These are phyloP conservation scores for Taxillus chinensis DNA, from an alignment of 164 flowering plant genomes.

Conservation along the genomic window DNA sequence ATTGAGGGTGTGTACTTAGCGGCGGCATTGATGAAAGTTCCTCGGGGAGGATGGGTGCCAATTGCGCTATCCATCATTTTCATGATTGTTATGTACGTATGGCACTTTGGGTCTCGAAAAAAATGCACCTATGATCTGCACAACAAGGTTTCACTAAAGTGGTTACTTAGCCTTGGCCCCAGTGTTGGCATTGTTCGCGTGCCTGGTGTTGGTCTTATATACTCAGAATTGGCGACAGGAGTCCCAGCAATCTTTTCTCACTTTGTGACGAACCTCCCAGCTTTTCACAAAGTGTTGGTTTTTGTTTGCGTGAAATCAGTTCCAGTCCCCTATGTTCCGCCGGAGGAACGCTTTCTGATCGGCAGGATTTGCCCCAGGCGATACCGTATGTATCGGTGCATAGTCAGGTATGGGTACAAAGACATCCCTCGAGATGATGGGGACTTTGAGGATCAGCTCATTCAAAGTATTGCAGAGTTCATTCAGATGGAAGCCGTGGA, in stretches of 20 bases:
- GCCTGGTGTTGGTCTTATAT: constrained; percentile 85
- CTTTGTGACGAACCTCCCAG: constrained; percentile 85
- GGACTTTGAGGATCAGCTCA: constrained; percentile 67
- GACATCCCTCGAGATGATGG: constrained; percentile 71
- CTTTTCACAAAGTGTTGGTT: constrained; percentile 75
- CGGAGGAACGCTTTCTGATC: constrained; percentile 80
- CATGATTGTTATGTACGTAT: constrained; percentile 61
- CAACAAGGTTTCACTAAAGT: constrained; percentile 77
- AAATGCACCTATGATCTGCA: constrained; percentile 75
- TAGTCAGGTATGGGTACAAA: constrained; percentile 84
- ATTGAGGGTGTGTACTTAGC: constrained; percentile 62
- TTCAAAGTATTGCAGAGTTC: constrained; percentile 77
- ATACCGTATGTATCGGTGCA: constrained; percentile 85
- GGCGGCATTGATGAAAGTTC: constrained; percentile 60
- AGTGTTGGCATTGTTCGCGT: constrained; percentile 89
- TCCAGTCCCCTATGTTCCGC: constrained; percentile 74
- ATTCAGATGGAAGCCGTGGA: constrained; percentile 81
- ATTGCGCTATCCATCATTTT: constrained; percentile 55
- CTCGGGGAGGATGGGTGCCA: constrained; percentile 91
- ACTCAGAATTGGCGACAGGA: constrained; percentile 82
- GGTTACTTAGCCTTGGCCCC: constrained; percentile 81
- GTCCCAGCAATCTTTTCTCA: constrained; percentile 86
- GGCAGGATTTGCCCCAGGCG: constrained; percentile 81
- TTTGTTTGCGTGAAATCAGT: constrained; percentile 89
- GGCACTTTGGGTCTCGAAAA: constrained; percentile 81